These are phyloP conservation scores for Suzukiozyma palmioleophila DNA, from an alignment of 1,139 yeast genomes.

Conservation along the genomic window DNA sequence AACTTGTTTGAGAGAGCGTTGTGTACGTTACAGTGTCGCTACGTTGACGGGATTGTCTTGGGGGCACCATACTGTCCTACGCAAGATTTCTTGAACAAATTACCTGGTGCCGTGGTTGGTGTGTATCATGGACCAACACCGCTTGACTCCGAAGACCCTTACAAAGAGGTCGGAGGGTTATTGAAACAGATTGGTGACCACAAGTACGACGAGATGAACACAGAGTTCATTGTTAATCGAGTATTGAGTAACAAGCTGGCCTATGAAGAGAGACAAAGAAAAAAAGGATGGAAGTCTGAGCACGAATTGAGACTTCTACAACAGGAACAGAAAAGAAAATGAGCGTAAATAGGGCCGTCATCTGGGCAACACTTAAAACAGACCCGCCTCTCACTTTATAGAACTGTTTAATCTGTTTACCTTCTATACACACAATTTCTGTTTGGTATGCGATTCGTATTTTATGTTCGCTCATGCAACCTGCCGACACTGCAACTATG, in stretches of 20 bases:
- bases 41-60: constrained; percentile 71
- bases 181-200: constrained; percentile 49
- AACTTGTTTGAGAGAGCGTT: constrained; percentile 78
- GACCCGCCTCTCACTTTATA: not conserved
- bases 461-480: too few relatives aligned
- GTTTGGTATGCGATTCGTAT: not conserved
- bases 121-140: constrained; percentile 66
- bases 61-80: constrained; percentile 63
- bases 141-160: constrained; percentile 34
- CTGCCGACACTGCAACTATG: too few relatives aligned
- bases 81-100: constrained; percentile 29
- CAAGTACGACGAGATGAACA: constrained; percentile 54
- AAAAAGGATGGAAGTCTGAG: constrained; percentile 70
- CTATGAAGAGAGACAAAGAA: constrained; percentile 74
- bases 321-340: constrained; percentile 8
- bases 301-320: constrained; percentile 27
- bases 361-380: too few relatives aligned
- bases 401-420: not conserved
- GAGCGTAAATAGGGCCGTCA: not conserved
- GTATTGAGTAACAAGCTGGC: constrained; percentile 61
- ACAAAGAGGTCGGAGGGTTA: constrained; percentile 33
- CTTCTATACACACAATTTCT: not conserved
- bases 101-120: constrained; percentile 37
- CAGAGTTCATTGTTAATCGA: constrained; percentile 63
- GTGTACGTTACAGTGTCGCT: constrained; percentile 83